phyloP scores from a whole-genome alignment of 208 protist genomes.

The Leptomonas seymouri region DNA sequence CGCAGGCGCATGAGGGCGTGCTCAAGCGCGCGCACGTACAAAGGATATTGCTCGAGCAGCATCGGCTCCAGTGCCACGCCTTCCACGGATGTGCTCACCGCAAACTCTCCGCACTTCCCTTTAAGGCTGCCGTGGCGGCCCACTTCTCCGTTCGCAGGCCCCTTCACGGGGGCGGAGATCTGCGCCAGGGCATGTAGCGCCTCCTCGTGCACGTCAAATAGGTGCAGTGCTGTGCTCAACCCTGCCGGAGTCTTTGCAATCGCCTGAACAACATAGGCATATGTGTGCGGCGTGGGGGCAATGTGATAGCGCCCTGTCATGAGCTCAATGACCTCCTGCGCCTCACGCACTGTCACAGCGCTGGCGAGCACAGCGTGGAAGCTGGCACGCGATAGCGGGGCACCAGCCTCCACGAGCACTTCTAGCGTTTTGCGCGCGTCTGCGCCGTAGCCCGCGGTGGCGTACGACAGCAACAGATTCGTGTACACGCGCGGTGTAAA shows the following conservation, averaged over 20 bases:
- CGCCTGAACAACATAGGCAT: conserved; percentile 63
- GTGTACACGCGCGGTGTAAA: conserved; percentile 75
- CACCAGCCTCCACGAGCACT: conserved; percentile 81
- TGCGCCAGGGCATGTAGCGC: conserved; percentile 42
- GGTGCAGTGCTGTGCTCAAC: conserved; percentile 51
- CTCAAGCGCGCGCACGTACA: conserved; percentile 66
- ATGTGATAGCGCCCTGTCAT: conserved; percentile 74
- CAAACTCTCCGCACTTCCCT: background rate
- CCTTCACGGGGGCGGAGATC: background rate
- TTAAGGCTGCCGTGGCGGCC: background rate
- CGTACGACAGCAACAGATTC: conserved; percentile 77
- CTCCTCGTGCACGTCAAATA: conserved; percentile 81
- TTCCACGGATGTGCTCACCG: conserved; percentile 33
- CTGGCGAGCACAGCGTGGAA: conserved; percentile 80
- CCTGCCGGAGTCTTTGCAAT: conserved; percentile 38
- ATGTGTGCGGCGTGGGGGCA: conserved; percentile 72
- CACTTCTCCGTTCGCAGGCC: background rate
- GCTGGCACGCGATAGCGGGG: conserved; percentile 61
- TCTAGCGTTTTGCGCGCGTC: conserved; percentile 76
- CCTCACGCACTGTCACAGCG: conserved; percentile 66
- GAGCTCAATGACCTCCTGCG: conserved; percentile 65
- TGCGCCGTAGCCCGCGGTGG: conserved; percentile 57
- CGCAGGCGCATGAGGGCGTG: conserved; percentile 65
- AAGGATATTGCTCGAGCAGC: conserved; percentile 58
- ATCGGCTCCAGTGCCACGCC: conserved; percentile 49